Conservation (phyloP, 1,284 basidiomycete species). For the Chalciporus sp. region DNA sequence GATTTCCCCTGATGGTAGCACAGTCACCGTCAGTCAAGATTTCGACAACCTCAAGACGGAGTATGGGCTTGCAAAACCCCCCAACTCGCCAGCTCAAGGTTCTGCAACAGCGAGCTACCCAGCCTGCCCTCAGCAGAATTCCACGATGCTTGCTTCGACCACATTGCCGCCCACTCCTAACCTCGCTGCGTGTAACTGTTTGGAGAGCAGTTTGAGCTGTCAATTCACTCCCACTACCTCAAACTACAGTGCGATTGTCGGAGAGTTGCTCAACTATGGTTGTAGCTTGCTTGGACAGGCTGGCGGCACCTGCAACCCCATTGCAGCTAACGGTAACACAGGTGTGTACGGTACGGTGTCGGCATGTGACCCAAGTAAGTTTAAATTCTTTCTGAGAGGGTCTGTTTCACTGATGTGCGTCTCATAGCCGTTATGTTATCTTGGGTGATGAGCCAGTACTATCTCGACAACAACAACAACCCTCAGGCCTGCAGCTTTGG, state of each 20-base stretch:
- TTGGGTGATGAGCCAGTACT: slow-evolving; percentile 83
- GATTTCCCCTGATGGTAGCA: slow-evolving; percentile 61
- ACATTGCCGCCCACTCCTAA: slow-evolving; percentile 85
- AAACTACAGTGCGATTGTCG: slow-evolving; percentile 71
- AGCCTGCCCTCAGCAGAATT: slow-evolving; percentile 64
- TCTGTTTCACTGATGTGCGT: slow-evolving; percentile 11
- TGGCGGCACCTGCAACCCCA: slow-evolving; percentile 67
- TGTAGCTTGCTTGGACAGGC: slow-evolving; percentile 71
- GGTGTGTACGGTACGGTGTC: slow-evolving; percentile 80
- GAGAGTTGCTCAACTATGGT: slow-evolving; percentile 65
- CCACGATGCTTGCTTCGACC: slow-evolving; percentile 64
- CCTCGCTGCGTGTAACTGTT: slow-evolving; percentile 75
- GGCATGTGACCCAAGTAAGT: slow-evolving; percentile 73
- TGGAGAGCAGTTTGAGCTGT: slow-evolving; percentile 71
- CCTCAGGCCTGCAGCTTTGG: slow-evolving; percentile 70
- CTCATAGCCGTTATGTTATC: slow-evolving; percentile 72
- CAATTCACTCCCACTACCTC: slow-evolving; percentile 63
- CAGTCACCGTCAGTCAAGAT: slow-evolving; percentile 68
- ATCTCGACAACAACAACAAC: slow-evolving; percentile 63
- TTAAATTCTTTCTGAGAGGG: slow-evolving; percentile 6
- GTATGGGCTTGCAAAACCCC: slow-evolving; percentile 59
- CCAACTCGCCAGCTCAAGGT: slow-evolving; percentile 65
- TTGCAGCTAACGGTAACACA: slow-evolving; percentile 70
- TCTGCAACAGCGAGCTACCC: slow-evolving; percentile 58
- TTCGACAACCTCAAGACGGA: slow-evolving; percentile 67